Base-by-base conservation (phyloP, 768 basidiomycete genomes). In the Rhizopogon rudus region DNA sequence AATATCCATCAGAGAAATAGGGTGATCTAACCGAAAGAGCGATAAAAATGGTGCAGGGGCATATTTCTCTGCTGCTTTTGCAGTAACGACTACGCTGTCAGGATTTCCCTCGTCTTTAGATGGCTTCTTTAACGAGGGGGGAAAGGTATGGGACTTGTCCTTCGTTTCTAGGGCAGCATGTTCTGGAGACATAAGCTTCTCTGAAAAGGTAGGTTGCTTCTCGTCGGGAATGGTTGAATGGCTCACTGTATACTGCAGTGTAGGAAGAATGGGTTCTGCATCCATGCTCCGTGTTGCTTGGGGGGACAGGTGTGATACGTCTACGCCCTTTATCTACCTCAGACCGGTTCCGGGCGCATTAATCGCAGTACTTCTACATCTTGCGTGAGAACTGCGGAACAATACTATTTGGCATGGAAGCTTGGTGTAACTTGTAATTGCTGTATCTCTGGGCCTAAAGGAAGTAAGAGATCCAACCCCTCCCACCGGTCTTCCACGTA, bases 21-120 rank as follows among this genome's bases (percentile, higher is more conserved):
- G 25, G 31, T 22, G 37, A 13, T 57, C 64, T 45, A 25, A 83
- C 82, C 81, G 71, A 57, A 83, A 84, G 25, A 84, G 64, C 17
- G 76, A 61, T 0, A 66, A 62, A 49, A 82, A 73, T 0, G 74
- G 69, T 2, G 77, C 68, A 0, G 81, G 75, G 9, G 67, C 58
- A 0, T 73, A 46, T 31, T 64, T 63, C 22, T 72, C 75, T 13
- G 56, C 61, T 6, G 67, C 57, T 14, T 72, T 67, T 5, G 57
- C 28, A 22, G 40, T 41, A 25, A 45, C 52, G 8, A 40, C 54
- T 13, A 29, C 41, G 28, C 40, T 52, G n/a, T 52, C 41, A 17
- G 25, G 12, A 16, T 59, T 50, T 8, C 51, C 28, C n/a, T 22
- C 22, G 28, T 63, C 58, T 37, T 71, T 70, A 1, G 70, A 57